phyloP scores from a whole-genome alignment of 1,139 yeast genomes.

The Oligophagozyma castellii region DNA sequence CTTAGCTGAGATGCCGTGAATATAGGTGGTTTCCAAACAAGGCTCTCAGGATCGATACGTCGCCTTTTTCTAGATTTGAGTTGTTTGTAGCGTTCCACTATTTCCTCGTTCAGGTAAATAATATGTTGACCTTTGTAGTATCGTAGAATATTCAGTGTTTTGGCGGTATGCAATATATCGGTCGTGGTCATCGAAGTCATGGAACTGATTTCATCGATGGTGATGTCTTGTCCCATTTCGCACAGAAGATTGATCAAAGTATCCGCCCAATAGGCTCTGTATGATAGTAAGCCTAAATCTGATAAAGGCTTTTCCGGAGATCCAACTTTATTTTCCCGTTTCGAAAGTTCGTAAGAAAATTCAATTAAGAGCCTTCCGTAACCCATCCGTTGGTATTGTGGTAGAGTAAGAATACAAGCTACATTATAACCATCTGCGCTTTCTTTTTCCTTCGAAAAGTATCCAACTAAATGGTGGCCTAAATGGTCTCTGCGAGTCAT shows the following conservation, averaged over 20 bases:
- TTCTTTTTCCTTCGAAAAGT: conserved; percentile 92
- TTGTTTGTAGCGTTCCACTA: conserved; percentile 62
- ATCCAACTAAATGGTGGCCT: conserved; percentile 93
- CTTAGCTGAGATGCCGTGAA: conserved; percentile 92
- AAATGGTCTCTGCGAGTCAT: conserved; percentile 81
- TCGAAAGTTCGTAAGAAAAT: conserved; percentile 80
- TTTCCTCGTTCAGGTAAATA: conserved; percentile 77
- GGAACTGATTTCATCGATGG: conserved; percentile 83
- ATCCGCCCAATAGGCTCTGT: conserved; percentile 96
- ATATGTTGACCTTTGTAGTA: conserved; percentile 96
- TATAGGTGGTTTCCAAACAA: conserved; percentile 91
- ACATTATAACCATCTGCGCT: conserved; percentile 92
- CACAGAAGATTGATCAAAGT: conserved; percentile 62
- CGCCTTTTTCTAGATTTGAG: conserved; percentile 64
- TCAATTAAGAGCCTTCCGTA: conserved; percentile 85
- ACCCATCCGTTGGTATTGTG: conserved; percentile 93
- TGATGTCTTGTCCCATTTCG: conserved; percentile 56
- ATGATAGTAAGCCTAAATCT: conserved; percentile 82
- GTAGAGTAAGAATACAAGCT: conserved; percentile 90
- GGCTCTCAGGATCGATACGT: conserved; percentile 54
- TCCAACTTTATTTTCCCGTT: conserved; percentile 79
- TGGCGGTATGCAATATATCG: conserved; percentile 85
- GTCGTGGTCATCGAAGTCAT: conserved; percentile 92
- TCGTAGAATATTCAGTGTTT: conserved; percentile 76
- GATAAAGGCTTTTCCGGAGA: conserved; percentile 97